phyloP scores from a whole-genome alignment of 1,284 basidiomycete species.

The Naganishia sp. region DNA sequence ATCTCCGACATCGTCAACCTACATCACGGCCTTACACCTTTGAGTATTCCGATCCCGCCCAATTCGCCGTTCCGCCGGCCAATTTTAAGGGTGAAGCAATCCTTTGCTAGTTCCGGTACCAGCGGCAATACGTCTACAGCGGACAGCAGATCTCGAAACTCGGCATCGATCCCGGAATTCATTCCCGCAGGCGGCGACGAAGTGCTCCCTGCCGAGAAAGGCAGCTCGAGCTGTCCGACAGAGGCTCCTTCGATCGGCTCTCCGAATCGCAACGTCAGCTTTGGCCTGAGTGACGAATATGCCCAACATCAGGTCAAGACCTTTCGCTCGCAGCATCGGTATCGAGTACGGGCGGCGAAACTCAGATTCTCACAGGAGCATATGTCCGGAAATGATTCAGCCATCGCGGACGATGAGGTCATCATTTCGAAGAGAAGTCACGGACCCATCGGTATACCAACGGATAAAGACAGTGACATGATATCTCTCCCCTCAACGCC shows the following conservation, averaged over 20 bases:
- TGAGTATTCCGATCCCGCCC: too few relatives aligned
- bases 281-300: conserved; percentile 19
- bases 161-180: conserved; percentile 3
- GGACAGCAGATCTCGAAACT: conserved; percentile 16
- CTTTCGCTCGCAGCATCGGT: conserved; percentile 3
- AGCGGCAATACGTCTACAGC: conserved; percentile 20
- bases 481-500: neutral
- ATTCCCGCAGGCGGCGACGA: neutral
- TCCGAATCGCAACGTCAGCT: conserved; percentile 12
- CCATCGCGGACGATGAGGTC: neutral
- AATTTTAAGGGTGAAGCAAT: conserved; percentile 16
- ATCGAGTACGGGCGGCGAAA: neutral
- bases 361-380: conserved; percentile 12
- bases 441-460: neutral
- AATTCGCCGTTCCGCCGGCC: neutral
- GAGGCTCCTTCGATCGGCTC: neutral
- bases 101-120: conserved; percentile 13
- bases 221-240: neutral
- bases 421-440: neutral
- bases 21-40: too few relatives aligned
- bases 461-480: neutral
- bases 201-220: neutral
- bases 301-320: conserved; percentile 22
- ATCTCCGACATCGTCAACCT: too few relatives aligned
- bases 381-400: neutral